These are phyloP conservation scores for Wickerhamiella musiphila DNA, from an alignment of 805 yeast genomes.

Conservation along the genomic window DNA sequence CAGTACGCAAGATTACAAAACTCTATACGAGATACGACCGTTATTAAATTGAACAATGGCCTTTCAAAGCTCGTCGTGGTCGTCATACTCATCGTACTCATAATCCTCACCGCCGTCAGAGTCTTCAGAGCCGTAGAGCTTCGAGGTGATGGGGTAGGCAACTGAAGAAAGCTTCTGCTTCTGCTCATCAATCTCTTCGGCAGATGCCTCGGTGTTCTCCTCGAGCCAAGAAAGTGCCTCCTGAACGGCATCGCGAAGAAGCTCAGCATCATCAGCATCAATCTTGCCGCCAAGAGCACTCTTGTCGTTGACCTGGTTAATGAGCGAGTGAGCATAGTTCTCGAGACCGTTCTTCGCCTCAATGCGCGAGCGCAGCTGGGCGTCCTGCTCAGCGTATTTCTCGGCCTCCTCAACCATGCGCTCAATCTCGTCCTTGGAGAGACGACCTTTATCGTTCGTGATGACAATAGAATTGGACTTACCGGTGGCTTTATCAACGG, in stretches of 20 bases:
- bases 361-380: slow-evolving; percentile 62
- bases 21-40: no score
- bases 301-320: slow-evolving; percentile 41
- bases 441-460: slow-evolving; percentile 87
- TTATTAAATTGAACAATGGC: no score
- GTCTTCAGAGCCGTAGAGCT: slow-evolving; percentile 43
- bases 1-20: no score
- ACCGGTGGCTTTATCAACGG: slow-evolving; percentile 89
- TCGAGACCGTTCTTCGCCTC: slow-evolving; percentile 79
- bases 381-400: slow-evolving; percentile 83
- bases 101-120: slow-evolving; percentile 47
- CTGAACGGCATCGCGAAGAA: slow-evolving; percentile 68
- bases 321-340: slow-evolving; percentile 71
- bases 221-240: slow-evolving; percentile 82
- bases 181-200: slow-evolving; percentile 89
- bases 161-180: slow-evolving; percentile 61
- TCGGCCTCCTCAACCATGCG: slow-evolving; percentile 98
- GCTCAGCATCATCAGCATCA: slow-evolving; percentile 81
- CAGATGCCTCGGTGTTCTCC: slow-evolving; percentile 73
- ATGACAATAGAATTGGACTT: slow-evolving; percentile 80
- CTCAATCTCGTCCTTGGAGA: slow-evolving; percentile 84
- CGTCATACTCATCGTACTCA: slow-evolving; percentile 26
- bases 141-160: slow-evolving; percentile 85
- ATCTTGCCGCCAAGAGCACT: slow-evolving; percentile 57
- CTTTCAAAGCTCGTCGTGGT: slow-evolving; percentile 14